Evolutionary conservation across 768 basidiomycete genomes (phyloP).

Genomic region (Cystofilobasidium ferigula): DNA sequence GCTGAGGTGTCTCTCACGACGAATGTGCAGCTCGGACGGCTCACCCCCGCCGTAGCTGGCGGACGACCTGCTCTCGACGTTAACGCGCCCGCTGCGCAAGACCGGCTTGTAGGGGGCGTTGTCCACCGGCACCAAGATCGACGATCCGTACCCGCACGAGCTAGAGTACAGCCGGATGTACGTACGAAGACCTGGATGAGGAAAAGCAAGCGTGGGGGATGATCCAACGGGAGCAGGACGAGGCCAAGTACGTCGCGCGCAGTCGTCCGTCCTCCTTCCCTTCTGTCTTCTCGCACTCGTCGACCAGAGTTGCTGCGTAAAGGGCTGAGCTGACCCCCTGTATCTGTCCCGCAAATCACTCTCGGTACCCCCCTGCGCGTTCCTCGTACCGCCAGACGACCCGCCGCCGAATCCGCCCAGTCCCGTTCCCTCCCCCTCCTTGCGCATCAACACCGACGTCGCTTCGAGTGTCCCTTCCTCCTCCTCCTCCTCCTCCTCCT

Average conservation of each 20-base stretch:
- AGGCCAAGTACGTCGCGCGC: not conserved
- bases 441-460: too few relatives aligned
- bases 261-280: not conserved
- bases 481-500: not conserved
- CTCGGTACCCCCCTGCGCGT: too few relatives aligned
- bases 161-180: not conserved
- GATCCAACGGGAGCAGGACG: slow-evolving; percentile 3
- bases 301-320: not conserved
- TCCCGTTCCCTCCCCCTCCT: too few relatives aligned
- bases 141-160: slow-evolving; percentile 1
- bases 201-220: not conserved
- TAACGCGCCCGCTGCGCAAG: not conserved
- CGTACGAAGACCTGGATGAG: not conserved
- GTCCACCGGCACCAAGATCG: not conserved
- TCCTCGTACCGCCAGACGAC: too few relatives aligned
- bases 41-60: not conserved
- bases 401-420: too few relatives aligned
- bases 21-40: not conserved
- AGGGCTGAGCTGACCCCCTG: too few relatives aligned
- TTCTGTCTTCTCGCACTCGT: not conserved
- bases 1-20: too few relatives aligned
- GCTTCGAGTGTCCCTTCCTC: not conserved
- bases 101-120: not conserved
- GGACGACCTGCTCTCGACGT: not conserved
- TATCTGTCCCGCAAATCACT: too few relatives aligned